Evolutionary conservation across 1,139 yeast genomes (phyloP).

Genomic region (Candida dubliniensis): DNA sequence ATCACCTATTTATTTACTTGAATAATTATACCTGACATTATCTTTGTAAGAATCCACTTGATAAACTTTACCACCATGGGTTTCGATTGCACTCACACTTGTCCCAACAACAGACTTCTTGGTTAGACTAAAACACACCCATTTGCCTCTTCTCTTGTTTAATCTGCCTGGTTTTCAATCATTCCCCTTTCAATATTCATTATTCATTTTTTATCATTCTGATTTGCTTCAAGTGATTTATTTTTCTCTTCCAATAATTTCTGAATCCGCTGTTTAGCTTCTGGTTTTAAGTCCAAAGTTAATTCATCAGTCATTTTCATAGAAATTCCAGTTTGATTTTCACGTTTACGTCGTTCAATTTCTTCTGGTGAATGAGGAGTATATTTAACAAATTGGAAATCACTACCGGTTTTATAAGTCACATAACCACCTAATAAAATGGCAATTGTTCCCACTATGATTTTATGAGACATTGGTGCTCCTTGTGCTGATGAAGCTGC

Average conservation of each 20-base stretch:
- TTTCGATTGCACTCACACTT: no score
- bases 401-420: slow-evolving; percentile 32
- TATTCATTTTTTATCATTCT: slow-evolving; percentile 4
- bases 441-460: slow-evolving; percentile 42
- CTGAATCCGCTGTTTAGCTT: slow-evolving; percentile 38
- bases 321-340: slow-evolving; percentile 27
- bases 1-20: no score
- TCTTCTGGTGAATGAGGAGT: slow-evolving; percentile 43
- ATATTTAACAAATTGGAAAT: slow-evolving; percentile 41
- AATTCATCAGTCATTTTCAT: slow-evolving; percentile 36
- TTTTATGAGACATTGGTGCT: slow-evolving; percentile 36
- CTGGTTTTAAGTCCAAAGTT: slow-evolving; percentile 46
- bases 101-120: no score
- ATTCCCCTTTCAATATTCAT: no score
- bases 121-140: no score
- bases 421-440: slow-evolving; percentile 14
- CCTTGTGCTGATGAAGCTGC: slow-evolving; percentile 21
- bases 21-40: no score
- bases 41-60: no score
- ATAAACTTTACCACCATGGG: no score
- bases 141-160: no score
- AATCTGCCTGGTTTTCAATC: not conserved
- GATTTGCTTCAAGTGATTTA: slow-evolving; percentile 5
- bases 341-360: slow-evolving; percentile 37
- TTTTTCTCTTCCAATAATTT: slow-evolving; percentile 24